phyloP scores from a whole-genome alignment of 2,329 filamentous ascomycete species.

The Ceratocystis papillata region DNA sequence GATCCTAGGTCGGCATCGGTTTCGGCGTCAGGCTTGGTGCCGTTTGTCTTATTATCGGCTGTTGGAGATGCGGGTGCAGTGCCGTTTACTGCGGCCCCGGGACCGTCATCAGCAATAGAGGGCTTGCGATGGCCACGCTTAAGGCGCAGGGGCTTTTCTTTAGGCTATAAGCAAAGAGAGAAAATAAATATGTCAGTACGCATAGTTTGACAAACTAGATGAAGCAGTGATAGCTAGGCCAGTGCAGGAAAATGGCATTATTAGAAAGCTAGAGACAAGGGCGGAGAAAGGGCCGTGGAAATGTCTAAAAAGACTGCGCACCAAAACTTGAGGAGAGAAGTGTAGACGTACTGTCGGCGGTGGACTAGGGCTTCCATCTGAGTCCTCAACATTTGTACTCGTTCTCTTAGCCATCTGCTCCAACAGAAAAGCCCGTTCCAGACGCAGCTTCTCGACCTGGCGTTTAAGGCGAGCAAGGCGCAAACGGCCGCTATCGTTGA shows the following conservation, averaged over 20 bases:
- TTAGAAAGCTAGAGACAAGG: neutral
- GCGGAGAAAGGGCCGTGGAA: neutral
- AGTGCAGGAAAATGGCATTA: constrained; percentile 19
- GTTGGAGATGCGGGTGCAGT: constrained; percentile 30
- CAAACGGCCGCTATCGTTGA: constrained; percentile 73
- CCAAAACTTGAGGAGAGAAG: constrained; percentile 1
- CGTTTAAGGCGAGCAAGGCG: constrained; percentile 71
- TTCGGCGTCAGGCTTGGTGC: constrained; percentile 23
- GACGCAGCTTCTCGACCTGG: constrained; percentile 80
- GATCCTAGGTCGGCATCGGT: constrained; percentile 36
- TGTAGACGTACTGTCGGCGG: constrained; percentile 56
- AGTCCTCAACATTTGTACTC: constrained; percentile 64
- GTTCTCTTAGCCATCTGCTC: constrained; percentile 65
- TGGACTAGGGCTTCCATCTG: constrained; percentile 68
- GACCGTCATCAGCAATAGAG: constrained; percentile 38
- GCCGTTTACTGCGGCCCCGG: constrained; percentile 26
- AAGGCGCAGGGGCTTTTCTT: constrained; percentile 64
- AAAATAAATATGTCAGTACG: constrained; percentile 23
- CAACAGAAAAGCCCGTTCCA: constrained; percentile 67
- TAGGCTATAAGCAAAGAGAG: constrained; percentile 42
- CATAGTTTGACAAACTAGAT: neutral
- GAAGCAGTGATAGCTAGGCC: neutral
- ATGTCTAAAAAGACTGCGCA: neutral
- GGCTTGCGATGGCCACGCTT: constrained; percentile 61
- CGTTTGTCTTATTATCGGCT: constrained; percentile 41